Evolutionary conservation across 2,329 filamentous ascomycete genomes (phyloP).

Genomic region (Huntiella bhutanensis): DNA sequence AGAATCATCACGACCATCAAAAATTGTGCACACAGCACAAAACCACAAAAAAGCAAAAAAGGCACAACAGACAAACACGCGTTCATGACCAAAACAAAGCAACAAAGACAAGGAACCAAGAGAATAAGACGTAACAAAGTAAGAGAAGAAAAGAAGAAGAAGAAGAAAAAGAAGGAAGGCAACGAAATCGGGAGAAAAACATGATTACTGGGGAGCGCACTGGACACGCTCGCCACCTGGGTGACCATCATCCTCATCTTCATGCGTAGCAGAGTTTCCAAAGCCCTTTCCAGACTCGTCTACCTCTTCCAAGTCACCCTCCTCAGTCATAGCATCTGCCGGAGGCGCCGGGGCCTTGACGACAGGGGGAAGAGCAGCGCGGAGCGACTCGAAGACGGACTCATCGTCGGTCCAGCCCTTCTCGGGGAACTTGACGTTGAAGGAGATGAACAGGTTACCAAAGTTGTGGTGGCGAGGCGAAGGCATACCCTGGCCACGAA

Average conservation of each 20-base stretch:
- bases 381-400: constrained; percentile 58
- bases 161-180: not conserved
- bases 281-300: constrained; percentile 53
- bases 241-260: constrained; percentile 53
- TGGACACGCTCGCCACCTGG: constrained; percentile 63
- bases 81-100: not conserved
- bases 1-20: not conserved
- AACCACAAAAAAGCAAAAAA: not conserved
- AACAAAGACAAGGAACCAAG: not conserved
- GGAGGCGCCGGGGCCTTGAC: constrained; percentile 47
- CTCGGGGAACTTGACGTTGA: constrained; percentile 91
- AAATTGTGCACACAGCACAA: not conserved
- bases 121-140: not conserved
- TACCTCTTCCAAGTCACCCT: constrained; percentile 69
- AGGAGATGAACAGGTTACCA: constrained; percentile 94
- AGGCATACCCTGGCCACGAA: constrained; percentile 95
- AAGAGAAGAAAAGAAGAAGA: not conserved
- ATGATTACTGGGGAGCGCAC: constrained; percentile 63
- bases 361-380: constrained; percentile 63
- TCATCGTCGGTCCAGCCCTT: constrained; percentile 48
- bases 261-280: constrained; percentile 43
- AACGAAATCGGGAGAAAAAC: not conserved
- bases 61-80: not conserved
- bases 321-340: constrained; percentile 75
- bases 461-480: constrained; percentile 85